Evolutionary conservation across 768 basidiomycete genomes (phyloP).

Genomic region (Mycena capillaripes): DNA sequence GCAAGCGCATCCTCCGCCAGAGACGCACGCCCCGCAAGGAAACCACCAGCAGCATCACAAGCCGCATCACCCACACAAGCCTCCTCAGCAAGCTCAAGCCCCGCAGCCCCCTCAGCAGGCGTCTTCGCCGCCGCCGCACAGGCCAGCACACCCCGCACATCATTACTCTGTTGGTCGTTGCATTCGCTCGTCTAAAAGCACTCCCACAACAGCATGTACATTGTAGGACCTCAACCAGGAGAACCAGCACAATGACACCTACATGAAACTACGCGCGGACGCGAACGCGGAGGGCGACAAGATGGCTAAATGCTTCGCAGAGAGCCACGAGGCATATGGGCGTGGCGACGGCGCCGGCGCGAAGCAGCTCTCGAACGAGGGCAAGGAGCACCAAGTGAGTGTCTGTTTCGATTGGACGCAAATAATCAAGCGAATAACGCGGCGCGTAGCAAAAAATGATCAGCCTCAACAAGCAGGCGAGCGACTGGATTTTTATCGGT

Average conservation of each 20-base stretch:
- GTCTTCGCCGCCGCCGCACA: constrained; percentile 10
- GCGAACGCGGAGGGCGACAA: constrained; percentile 86
- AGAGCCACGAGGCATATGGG: constrained; percentile 83
- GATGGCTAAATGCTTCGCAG: constrained; percentile 80
- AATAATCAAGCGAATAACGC: not conserved
- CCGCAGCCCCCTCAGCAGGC: constrained; percentile 1
- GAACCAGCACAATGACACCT: constrained; percentile 81
- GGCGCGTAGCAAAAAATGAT: constrained; percentile 68
- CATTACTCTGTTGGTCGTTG: constrained; percentile 12
- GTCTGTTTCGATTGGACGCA: not conserved
- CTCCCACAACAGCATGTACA: not conserved
- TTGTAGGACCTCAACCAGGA: constrained; percentile 63
- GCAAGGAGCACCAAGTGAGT: constrained; percentile 77
- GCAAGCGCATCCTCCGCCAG: constrained; percentile 8
- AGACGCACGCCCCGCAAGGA: not conserved
- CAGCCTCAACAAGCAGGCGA: constrained; percentile 82
- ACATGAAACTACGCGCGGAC: constrained; percentile 75
- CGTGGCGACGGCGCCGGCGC: constrained; percentile 82
- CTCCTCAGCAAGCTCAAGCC: not conserved
- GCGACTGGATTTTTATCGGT: constrained; percentile 91
- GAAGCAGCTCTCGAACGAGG: constrained; percentile 85
- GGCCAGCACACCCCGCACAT: not conserved
- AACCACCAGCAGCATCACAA: constrained; percentile 4
- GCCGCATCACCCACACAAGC: not conserved
- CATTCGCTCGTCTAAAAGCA: not conserved